Base-by-base conservation (phyloP, 495 filamentous ascomycete species). In the Astrocystis sublimbata region DNA sequence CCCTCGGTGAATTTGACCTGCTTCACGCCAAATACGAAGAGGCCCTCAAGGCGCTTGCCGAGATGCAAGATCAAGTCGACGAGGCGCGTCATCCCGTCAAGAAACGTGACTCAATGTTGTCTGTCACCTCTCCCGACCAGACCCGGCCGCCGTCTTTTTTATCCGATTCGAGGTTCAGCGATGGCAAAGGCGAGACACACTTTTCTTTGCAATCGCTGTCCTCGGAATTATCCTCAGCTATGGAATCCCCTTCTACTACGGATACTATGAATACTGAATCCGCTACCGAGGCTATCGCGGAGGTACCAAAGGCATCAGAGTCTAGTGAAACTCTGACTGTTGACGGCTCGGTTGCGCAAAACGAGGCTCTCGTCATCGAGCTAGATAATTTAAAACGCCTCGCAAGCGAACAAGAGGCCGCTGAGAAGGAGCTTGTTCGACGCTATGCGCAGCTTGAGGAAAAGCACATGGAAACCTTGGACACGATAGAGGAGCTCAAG, bases 141-240 rank as follows among this genome's bases (percentile, higher is more conserved):
- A 86, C 86, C 10, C 82, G 92, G 53, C 91, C 92, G 13, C 81
- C 85, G 54, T 96, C 93, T 89, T 96, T 96, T 92, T 89, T 97
- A 91, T 92, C 86, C 65, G 88, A 92, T 73, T 82, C 81, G 75
- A 87, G 86, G 80, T 85, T 88, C 78, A 88, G 84, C 78, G 89
- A 88, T 68, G 81, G 83, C 72, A 93, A 86, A 74, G 82, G 85
- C 81, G 89, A 86, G 78, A 88, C 81, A 76, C 91, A 90, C 78
- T 87, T 83, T 70, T 92, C 89, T 80, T 92, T 91, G 85, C 92
- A 89, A 74, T 96, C 93, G 76, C 91, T 97, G 72, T 97, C 91
- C 63, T 93, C 92, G 86, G 93, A 97, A 76, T 87, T 96, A 75
- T 97, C 91, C 78, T 97, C 89, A 80, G 91, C 82, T 85, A 90